Percentiles rank a stretch among this genome's conserved stretches.
Evolutionary conservation across 441 rosid genomes (phyloP).

Genomic region (Pelargonium fulgidum): DNA sequence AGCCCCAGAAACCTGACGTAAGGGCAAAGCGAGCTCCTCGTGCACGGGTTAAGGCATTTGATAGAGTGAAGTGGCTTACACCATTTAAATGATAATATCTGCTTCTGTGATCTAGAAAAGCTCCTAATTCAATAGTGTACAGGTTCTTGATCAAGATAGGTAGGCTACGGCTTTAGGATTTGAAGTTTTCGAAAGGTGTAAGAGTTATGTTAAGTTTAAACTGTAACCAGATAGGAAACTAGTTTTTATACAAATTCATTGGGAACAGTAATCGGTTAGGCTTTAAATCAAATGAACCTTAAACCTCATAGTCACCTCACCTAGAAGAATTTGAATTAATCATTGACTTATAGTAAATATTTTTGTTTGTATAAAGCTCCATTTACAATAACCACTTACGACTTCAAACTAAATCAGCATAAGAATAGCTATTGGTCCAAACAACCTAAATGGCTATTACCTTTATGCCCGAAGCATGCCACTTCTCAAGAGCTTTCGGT

Average conservation of each 20-base stretch:
- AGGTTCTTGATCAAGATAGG: neutral
- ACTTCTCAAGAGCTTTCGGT: slow-evolving; percentile 71
- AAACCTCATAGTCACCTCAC: neutral
- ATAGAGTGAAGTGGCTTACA: too few species aligned
- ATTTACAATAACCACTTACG: neutral
- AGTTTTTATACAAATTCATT: neutral
- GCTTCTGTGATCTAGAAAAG: too few species aligned
- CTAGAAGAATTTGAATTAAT: neutral
- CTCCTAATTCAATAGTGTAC: neutral
- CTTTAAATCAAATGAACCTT: neutral
- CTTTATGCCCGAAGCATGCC: slow-evolving; percentile 81
- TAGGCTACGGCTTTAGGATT: neutral
- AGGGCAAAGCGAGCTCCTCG: too few species aligned
- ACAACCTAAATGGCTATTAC: slow-evolving; percentile 26
- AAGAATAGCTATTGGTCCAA: neutral
- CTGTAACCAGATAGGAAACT: neutral
- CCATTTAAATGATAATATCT: too few species aligned
- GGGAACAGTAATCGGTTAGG: neutral
- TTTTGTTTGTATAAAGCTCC: neutral
- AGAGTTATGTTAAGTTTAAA: neutral
- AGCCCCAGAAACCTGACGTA: neutral
- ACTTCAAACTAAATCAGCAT: slow-evolving; percentile 6
- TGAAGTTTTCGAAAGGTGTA: neutral
- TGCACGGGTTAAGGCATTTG: too few species aligned
- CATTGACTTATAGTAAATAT: too few species aligned